Base-by-base conservation (phyloP, 805 yeast species). In the Limtongozyma cylindracea region DNA sequence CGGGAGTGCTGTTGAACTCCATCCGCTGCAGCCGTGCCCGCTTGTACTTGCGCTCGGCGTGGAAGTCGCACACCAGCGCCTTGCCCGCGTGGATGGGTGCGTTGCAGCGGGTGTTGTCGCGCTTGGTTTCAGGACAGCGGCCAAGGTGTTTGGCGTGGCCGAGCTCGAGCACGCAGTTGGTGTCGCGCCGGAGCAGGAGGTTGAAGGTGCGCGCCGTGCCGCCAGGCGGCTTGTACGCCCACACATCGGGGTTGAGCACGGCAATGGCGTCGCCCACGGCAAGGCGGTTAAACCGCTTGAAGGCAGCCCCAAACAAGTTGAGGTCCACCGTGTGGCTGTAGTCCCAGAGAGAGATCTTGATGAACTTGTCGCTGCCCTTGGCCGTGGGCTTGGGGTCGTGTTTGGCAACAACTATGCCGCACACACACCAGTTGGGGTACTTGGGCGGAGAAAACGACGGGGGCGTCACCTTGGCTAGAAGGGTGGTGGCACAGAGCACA, bases 401-500 rank as follows among this genome's bases (percentile, higher is more conserved):
- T 33, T 78, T 78, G 11, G 38, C 34, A 4, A 63, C 47, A 0
- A 82, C 48, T 3, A 74, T 51, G 1, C 91, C 95, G n/a, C 70
- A 34, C 2, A 67, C 56, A n/a, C 69, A 68, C 72, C 78, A 80
- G 36, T 82, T 80, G 3, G 70, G 43, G 33, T 69, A 68, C 16
- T 45, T 43, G 0, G 93, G 92, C 21, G 72, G 72, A 4, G 43
- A 37, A 35, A 59, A 80, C 18, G n/a, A n/a, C n/a, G 92, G 88
- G 2, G 88, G 70, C 14, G 39, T 31, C 1, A 80, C 64, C 29
- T 67, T 64, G 2, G 77, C 70, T 31, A 62, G 53, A 3, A 72
- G 38, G n/a, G n/a, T n/a, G n/a, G n/a, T n/a, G n/a, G n/a, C n/a
- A n/a, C n/a, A n/a, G n/a, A n/a, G n/a, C n/a, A n/a, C n/a, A n/a